Percentiles rank a stretch among this genome's conserved stretches.
Evolutionary conservation across 1,139 yeast genomes (phyloP).

Genomic region (Blastobotrys apis): DNA sequence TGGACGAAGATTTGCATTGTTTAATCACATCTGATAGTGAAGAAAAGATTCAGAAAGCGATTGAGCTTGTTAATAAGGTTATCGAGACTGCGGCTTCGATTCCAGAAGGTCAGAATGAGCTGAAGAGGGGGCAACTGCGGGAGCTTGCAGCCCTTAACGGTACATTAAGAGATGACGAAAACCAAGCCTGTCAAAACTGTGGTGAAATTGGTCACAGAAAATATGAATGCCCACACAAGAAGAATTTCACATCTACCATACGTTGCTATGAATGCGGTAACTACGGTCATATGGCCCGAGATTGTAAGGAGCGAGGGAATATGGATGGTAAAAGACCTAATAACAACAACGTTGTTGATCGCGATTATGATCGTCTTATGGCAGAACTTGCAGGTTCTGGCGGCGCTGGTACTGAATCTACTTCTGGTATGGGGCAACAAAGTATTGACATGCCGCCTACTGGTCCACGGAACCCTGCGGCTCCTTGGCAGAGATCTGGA

Average conservation of each 20-base stretch:
- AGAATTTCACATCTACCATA: conserved; percentile 51
- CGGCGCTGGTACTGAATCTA: background rate
- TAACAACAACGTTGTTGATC: conserved; percentile 33
- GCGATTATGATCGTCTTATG: conserved; percentile 51
- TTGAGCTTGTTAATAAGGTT: conserved; percentile 67
- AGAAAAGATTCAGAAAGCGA: conserved; percentile 71
- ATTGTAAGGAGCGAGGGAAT: conserved; percentile 53
- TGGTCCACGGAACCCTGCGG: conserved; percentile 10
- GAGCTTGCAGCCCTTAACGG: conserved; percentile 94
- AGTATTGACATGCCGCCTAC: conserved; percentile 6
- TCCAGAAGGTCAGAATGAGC: conserved; percentile 90
- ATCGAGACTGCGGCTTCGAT: conserved; percentile 77
- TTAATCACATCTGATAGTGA: conserved; percentile 79
- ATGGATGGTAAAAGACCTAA: background rate
- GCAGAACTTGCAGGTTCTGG: conserved; percentile 43
- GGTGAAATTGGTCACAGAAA: conserved; percentile 61
- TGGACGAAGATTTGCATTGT: conserved; percentile 84
- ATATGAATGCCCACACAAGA: conserved; percentile 56
- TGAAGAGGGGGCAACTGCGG: conserved; percentile 84
- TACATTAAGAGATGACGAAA: conserved; percentile 78
- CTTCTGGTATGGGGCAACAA: background rate
- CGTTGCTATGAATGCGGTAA: conserved; percentile 77
- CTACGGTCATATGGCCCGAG: conserved; percentile 83
- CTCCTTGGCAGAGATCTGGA: conserved; percentile 17
- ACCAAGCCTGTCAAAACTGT: conserved; percentile 57